phyloP scores from a whole-genome alignment of 202 grass and related monocot species.

The Setaria italica region DNA sequence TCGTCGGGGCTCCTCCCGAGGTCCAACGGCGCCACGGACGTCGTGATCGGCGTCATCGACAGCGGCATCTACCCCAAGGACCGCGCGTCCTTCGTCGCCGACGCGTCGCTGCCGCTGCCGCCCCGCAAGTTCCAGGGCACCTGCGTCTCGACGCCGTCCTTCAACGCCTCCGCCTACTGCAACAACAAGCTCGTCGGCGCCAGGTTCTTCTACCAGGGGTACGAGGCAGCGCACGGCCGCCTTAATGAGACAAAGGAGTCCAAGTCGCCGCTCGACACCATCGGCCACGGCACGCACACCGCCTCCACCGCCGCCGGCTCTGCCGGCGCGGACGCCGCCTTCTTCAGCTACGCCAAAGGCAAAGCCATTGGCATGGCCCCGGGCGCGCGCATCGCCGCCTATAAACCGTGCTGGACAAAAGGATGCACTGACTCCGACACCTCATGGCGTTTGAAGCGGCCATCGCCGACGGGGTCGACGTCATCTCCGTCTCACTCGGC shows the following conservation, averaged over 20 bases:
- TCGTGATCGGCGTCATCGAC: constrained; percentile 61
- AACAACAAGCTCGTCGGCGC: constrained; percentile 66
- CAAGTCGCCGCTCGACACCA: constrained; percentile 45
- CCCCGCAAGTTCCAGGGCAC: constrained; percentile 46
- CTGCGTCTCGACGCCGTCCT: constrained; percentile 44
- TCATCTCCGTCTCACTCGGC: no score
- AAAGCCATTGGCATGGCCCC: constrained; percentile 40
- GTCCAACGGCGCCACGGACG: constrained; percentile 18
- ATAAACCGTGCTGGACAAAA: constrained; percentile 37
- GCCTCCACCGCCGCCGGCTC: constrained; percentile 51
- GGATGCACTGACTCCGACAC: not conserved
- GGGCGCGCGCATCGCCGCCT: constrained; percentile 45
- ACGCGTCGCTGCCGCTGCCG: not conserved
- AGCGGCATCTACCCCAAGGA: constrained; percentile 54
- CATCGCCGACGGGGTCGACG: no score
- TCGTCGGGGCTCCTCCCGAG: not conserved
- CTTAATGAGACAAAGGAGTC: constrained; percentile 18
- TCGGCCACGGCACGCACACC: constrained; percentile 53
- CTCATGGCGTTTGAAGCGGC: no score
- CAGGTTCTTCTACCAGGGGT: constrained; percentile 47
- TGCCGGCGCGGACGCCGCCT: not conserved
- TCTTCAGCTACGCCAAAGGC: constrained; percentile 40
- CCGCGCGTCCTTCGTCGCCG: constrained; percentile 42
- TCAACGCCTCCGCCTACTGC: constrained; percentile 47
- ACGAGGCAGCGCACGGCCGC: constrained; percentile 12